These are phyloP conservation scores for Picochlorum sp. DNA, from an alignment of 139 green algal genomes.

Conservation along the genomic window DNA sequence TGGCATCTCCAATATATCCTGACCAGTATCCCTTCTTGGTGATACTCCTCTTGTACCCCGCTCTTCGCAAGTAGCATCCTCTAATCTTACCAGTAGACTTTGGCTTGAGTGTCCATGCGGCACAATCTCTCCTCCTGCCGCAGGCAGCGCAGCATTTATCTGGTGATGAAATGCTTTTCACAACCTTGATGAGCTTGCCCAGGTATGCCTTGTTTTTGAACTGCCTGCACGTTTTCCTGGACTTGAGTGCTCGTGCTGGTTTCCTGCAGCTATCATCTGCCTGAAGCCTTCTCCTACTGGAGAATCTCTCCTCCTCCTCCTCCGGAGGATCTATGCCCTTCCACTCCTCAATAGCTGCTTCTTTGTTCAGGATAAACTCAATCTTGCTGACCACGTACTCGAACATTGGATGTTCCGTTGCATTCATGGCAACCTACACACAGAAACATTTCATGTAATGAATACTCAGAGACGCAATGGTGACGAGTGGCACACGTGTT, in stretches of 20 bases:
- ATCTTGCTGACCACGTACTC: not conserved
- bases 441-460: not conserved
- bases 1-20: not conserved
- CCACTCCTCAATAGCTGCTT: constrained; percentile 1
- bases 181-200: constrained; percentile 5
- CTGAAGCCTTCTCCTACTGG: not conserved
- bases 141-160: constrained; percentile 7
- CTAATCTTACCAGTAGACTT: not conserved
- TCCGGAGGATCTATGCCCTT: not conserved
- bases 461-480: no score
- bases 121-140: not conserved
- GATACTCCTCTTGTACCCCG: constrained; percentile 4
- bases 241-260: not conserved
- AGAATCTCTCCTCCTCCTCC: not conserved
- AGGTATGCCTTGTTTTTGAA: constrained; percentile 1
- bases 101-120: constrained; percentile 8
- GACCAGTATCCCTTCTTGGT: not conserved
- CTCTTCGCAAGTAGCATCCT: constrained; percentile 4
- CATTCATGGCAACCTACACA: not conserved
- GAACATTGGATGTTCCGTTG: not conserved
- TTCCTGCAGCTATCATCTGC: not conserved
- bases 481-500: no score
- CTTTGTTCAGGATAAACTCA: constrained; percentile 1
- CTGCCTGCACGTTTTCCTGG: not conserved
- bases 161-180: constrained; percentile 1